These are phyloP conservation scores for Pseudopyrenochaeta lycopersici DNA, from an alignment of 2,329 filamentous ascomycete genomes.

Conservation along the genomic window DNA sequence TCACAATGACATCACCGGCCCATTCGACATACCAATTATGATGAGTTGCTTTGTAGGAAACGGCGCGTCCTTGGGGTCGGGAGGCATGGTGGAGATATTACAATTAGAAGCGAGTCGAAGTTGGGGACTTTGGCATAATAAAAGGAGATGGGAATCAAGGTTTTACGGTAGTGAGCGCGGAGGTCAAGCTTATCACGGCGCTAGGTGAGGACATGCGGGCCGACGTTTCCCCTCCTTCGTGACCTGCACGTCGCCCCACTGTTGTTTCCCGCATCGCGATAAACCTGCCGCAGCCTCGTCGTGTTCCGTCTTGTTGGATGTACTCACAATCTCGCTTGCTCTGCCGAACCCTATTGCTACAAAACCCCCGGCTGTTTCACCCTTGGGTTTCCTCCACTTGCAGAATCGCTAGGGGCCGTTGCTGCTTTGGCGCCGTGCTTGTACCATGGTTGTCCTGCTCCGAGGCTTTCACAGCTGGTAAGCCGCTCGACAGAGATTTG, in stretches of 20 bases:
- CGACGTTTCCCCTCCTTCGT: conserved; percentile 24
- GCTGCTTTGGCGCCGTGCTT: no score
- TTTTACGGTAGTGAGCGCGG: conserved; percentile 20
- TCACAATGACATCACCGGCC: conserved; percentile 25
- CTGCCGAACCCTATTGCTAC: conserved; percentile 11
- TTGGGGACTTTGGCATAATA: conserved; percentile 21
- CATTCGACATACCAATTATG: conserved; percentile 48
- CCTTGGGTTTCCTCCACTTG: conserved; percentile 4
- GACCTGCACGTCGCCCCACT: conserved; percentile 14
- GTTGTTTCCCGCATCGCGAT: conserved; percentile 18
- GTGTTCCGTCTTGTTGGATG: conserved; percentile 9
- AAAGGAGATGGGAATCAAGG: conserved; percentile 23
- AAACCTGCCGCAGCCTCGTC: conserved; percentile 23
- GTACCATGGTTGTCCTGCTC: no score
- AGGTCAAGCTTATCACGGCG: conserved; percentile 25
- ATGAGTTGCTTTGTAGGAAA: conserved; percentile 59
- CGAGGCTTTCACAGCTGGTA: conserved; percentile 7
- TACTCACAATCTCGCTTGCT: conserved; percentile 21
- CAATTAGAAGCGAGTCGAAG: conserved; percentile 17
- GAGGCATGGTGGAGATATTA: conserved; percentile 36
- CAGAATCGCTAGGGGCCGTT: background rate
- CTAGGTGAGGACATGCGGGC: conserved; percentile 28
- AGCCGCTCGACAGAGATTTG: conserved; percentile 9
- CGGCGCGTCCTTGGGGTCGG: conserved; percentile 45
- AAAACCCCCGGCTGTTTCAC: background rate